Evolutionary conservation across 2,329 filamentous ascomycete genomes (phyloP).

Genomic region (Ophiosphaerella korrae): DNA sequence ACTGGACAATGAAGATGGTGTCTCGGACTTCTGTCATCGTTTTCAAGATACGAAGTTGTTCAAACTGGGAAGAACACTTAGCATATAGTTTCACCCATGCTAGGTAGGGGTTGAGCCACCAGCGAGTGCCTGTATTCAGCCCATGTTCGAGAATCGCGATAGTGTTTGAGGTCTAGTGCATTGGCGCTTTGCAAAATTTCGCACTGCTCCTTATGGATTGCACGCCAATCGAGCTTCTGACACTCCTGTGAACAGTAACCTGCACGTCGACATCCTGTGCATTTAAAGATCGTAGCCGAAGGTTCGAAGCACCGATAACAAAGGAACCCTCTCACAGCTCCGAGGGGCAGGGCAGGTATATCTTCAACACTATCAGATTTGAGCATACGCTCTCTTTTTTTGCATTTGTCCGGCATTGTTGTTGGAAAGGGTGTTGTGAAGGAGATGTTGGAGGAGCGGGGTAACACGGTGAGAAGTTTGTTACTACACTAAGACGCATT

Average conservation of each 20-base stretch:
- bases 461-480: neutral
- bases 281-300: conserved; percentile 17
- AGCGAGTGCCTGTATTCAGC: conserved; percentile 14
- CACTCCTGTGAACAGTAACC: conserved; percentile 26
- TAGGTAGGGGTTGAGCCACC: conserved; percentile 1
- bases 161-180: conserved; percentile 17
- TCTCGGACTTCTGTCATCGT: conserved; percentile 2
- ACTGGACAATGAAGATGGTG: conserved; percentile 21
- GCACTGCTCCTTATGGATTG: conserved; percentile 24
- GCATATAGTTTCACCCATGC: neutral
- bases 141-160: conserved; percentile 17
- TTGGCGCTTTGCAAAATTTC: conserved; percentile 21
- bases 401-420: conserved; percentile 24
- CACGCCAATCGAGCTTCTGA: conserved; percentile 25
- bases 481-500: too few relatives aligned
- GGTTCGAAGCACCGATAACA: conserved; percentile 25
- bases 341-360: conserved; percentile 16
- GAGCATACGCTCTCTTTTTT: conserved; percentile 20
- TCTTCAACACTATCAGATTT: conserved; percentile 12
- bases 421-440: neutral
- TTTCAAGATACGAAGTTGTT: conserved; percentile 12
- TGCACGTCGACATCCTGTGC: conserved; percentile 18
- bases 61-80: conserved; percentile 7
- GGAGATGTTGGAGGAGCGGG: neutral
- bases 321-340: conserved; percentile 19